Conservation (phyloP, 176 grass and related monocot species). For the Musa itinerans region DNA sequence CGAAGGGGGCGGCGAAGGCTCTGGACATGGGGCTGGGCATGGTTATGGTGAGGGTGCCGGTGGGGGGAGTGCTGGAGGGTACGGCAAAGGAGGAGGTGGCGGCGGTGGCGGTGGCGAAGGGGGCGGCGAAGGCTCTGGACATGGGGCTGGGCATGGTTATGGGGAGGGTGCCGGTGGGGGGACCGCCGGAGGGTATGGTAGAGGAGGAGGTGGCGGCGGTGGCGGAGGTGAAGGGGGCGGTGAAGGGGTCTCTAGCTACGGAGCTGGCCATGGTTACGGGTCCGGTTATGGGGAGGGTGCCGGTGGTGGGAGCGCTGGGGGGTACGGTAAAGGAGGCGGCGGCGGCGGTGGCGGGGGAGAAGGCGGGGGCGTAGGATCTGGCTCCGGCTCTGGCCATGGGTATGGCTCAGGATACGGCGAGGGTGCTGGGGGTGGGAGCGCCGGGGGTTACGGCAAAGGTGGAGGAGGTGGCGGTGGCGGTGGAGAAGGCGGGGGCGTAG, state of each 20-base stretch:
- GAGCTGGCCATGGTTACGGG: not conserved
- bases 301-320: not conserved
- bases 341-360: not conserved
- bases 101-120: not conserved
- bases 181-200: no score
- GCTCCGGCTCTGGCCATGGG: not conserved
- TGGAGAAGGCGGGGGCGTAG: not conserved
- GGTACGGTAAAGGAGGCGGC: not conserved
- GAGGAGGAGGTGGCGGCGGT: no score
- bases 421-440: not conserved
- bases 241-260: not conserved
- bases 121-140: not conserved
- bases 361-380: not conserved
- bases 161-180: not conserved
- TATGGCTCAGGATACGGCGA: not conserved
- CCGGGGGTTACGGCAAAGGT: not conserved
- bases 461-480: not conserved
- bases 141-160: not conserved
- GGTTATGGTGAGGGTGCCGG: not conserved
- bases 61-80: no score
- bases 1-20: not conserved
- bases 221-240: no score
- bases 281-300: constrained; percentile 5
- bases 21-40: not conserved
- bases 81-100: not conserved